Base-by-base conservation (phyloP, 2,329 filamentous ascomycete genomes). In the Aureobasidium sp. region DNA sequence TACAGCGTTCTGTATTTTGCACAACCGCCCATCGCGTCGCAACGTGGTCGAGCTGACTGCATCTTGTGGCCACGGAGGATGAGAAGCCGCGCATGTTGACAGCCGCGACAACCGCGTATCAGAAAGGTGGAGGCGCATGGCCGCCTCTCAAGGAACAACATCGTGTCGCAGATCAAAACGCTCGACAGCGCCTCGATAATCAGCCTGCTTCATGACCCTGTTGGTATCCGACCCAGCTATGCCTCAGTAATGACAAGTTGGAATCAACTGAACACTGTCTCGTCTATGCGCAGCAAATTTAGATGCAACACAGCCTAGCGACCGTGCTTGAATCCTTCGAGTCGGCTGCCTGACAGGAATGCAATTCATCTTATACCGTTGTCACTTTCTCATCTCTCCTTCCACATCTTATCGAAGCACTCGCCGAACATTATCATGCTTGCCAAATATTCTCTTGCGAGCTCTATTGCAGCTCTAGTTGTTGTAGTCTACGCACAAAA, bases 311-410 rank as follows among this genome's bases (percentile, higher is more conserved):
- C 25, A 8, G 27, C 34, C 37, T 11, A 22, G 53, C 29, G 37
- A 45, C 55, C 55, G 42, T 58, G 55, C 55, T 58, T 36, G 22
- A 37, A 45, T 47, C 55, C 42, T 58, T 47, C 55, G 29, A 45
- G 17, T 22, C 42, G 20, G 51, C 11, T 39, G 55, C 29, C 53
- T 47, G 3, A 37, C 6, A 15, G 27, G 36, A 45, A 34, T 45
- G 53, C 36, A 25, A 25, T 22, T 17, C 25, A 39, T 36, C 11
- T 25, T 45, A 56, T 45, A 34, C 14, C 22, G 27, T 20, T 37
- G 29, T 20, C 20, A 4, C n/a, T 4, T 42, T 34, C 4, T 20
- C 8, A 8, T 31, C 4, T 55, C 25, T 58, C 41, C 8, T 44
- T 52, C 27, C 5, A 25, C 3, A 4, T 52, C 17, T 2, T 15